Evolutionary conservation across 1,139 yeast genomes (phyloP).

Genomic region (Debaryomyces psychrophilus): DNA sequence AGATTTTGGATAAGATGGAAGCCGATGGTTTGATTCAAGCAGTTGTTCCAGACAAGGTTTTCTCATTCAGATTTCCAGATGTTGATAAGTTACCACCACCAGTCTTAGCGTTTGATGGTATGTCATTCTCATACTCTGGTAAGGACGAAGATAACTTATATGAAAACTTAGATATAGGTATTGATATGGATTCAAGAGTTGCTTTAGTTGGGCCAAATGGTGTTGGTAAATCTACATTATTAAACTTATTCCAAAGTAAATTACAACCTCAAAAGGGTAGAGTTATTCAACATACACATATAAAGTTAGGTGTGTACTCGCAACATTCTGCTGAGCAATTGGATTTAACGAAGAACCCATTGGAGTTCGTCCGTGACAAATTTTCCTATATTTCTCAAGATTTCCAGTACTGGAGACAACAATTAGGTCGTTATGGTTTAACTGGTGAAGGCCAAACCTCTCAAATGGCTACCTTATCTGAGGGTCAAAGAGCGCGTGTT

Average conservation of each 20-base stretch:
- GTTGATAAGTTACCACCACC: conserved; percentile 99
- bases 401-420: conserved; percentile 99
- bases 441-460: conserved; percentile 99
- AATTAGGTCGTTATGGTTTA: conserved; percentile 96
- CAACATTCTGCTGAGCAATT: conserved; percentile 99
- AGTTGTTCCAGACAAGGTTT: conserved; percentile 90
- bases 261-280: conserved; percentile 89
- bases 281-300: conserved; percentile 95
- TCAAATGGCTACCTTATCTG: conserved; percentile 96
- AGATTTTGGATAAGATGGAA: conserved; percentile 99
- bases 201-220: conserved; percentile 99
- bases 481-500: conserved; percentile 99
- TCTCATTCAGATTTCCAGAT: conserved; percentile 90
- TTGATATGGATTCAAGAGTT: conserved; percentile 98
- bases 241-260: conserved; percentile 95
- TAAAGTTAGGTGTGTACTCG: conserved; percentile 97
- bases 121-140: conserved; percentile 90
- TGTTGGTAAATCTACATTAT: conserved; percentile 96
- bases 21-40: conserved; percentile 97
- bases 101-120: conserved; percentile 93
- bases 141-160: conserved; percentile 85
- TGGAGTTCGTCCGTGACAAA: conserved; percentile 95
- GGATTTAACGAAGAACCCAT: conserved; percentile 90
- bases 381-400: conserved; percentile 91
- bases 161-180: conserved; percentile 92